phyloP scores from a whole-genome alignment of 2,329 filamentous ascomycete species.

The Parastagonospora nodorum region DNA sequence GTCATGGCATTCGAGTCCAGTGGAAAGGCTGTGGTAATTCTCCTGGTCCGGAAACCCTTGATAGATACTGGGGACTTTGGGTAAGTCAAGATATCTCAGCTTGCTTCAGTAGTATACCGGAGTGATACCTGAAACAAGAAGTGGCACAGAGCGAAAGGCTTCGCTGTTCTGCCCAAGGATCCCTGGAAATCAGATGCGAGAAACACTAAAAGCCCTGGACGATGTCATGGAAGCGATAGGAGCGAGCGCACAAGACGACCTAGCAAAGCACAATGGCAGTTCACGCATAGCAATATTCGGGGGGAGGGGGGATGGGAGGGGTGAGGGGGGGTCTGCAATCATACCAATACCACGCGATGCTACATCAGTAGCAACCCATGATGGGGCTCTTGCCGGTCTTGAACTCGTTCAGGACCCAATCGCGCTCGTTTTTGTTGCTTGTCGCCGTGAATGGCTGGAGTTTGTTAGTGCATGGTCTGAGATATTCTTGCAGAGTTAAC shows the following conservation, averaged over 20 bases:
- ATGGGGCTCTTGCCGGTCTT: slow-evolving; percentile 99
- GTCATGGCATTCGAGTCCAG: slow-evolving; percentile 51
- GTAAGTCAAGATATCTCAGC: slow-evolving; percentile 78
- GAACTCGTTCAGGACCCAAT: slow-evolving; percentile 99
- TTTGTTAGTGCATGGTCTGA: slow-evolving; percentile 44
- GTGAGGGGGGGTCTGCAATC: slow-evolving; percentile 67
- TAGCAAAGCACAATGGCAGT: slow-evolving; percentile 82
- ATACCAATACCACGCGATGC: slow-evolving; percentile 99
- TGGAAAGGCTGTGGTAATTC: slow-evolving; percentile 58
- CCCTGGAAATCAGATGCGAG: slow-evolving; percentile 78
- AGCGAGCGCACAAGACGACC: slow-evolving; percentile 77
- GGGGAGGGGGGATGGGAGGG: slow-evolving; percentile 44
- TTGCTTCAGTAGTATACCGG: slow-evolving; percentile 71
- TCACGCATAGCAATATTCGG: slow-evolving; percentile 59
- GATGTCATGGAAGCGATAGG: slow-evolving; percentile 82
- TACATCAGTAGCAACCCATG: slow-evolving; percentile 99
- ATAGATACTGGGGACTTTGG: slow-evolving; percentile 70
- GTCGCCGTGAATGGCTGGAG: slow-evolving; percentile 90
- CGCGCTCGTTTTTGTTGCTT: slow-evolving; percentile 99
- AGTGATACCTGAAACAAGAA: slow-evolving; percentile 72
- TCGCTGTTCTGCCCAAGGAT: slow-evolving; percentile 86
- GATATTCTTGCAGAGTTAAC: slow-evolving; percentile 44
- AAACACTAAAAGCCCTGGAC: slow-evolving; percentile 85
- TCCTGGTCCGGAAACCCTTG: slow-evolving; percentile 72
- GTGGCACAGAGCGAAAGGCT: slow-evolving; percentile 68